Evolutionary conservation across 2,329 filamentous ascomycete species (phyloP).

Genomic region (Fusarium sambucinum): DNA sequence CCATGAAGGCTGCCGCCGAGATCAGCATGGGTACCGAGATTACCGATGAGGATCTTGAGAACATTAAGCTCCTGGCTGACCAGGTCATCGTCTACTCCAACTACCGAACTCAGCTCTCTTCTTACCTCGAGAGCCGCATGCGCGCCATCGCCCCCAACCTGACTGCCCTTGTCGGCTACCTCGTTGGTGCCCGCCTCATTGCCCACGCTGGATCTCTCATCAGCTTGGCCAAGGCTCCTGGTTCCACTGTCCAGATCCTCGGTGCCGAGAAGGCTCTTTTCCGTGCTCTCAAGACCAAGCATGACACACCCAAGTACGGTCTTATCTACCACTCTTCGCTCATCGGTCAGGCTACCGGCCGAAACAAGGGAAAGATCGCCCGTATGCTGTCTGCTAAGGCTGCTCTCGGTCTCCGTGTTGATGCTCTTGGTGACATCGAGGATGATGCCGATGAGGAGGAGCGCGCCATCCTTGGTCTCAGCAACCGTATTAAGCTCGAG

Average conservation of each 20-base stretch:
- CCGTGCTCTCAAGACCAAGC: conserved; percentile 98
- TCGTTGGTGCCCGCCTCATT: conserved; percentile 94
- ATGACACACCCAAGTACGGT: conserved; percentile 98
- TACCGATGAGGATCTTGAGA: conserved; percentile 89
- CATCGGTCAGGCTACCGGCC: conserved; percentile 95
- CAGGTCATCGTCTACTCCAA: conserved; percentile 94
- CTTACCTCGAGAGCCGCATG: conserved; percentile 93
- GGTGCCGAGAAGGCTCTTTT: conserved; percentile 99
- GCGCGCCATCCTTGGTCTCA: conserved; percentile 82
- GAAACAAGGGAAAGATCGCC: conserved; percentile 99
- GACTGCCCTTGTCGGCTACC: conserved; percentile 90
- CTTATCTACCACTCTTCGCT: conserved; percentile 92
- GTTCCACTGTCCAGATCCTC: conserved; percentile 96
- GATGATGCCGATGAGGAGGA: conserved; percentile 88
- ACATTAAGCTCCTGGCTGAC: conserved; percentile 91
- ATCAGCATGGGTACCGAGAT: conserved; percentile 99
- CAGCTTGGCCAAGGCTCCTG: conserved; percentile 94
- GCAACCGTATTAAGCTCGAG: conserved; percentile 79
- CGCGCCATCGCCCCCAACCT: conserved; percentile 96
- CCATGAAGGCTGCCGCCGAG: conserved; percentile 94
- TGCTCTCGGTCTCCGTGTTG: conserved; percentile 90
- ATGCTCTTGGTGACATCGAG: conserved; percentile 73
- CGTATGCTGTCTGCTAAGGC: conserved; percentile 96
- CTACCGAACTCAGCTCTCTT: conserved; percentile 87
- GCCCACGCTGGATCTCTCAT: conserved; percentile 94